Conservation (phyloP, 768 basidiomycete genomes). For the Lenzites betulinus region DNA sequence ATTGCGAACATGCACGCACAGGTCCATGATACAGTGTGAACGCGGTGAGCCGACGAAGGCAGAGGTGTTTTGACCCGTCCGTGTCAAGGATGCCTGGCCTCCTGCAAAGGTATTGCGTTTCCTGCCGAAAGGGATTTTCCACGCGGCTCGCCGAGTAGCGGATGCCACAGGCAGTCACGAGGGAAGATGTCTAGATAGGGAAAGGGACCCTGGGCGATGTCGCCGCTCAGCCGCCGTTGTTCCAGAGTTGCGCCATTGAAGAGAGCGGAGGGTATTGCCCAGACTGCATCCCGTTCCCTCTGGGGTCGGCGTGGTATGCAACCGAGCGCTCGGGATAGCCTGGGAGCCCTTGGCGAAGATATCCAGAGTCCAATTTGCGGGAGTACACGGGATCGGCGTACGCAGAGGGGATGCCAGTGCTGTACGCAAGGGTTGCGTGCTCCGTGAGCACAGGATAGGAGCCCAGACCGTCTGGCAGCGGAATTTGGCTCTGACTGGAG, state of each 20-base stretch:
- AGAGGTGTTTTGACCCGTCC: no score
- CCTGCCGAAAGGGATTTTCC: no score
- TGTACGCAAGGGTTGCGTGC: conserved; percentile 11
- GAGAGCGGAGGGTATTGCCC: conserved; percentile 6
- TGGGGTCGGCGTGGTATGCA: conserved; percentile 10
- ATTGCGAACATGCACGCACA: not conserved
- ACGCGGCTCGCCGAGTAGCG: no score
- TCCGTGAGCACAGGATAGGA: conserved; percentile 16
- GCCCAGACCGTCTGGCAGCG: conserved; percentile 12
- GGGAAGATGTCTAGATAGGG: not conserved
- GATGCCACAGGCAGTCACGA: not conserved
- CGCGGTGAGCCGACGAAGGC: no score
- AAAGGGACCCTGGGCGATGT: not conserved
- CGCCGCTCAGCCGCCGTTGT: conserved; percentile 14
- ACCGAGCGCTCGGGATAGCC: conserved; percentile 8
- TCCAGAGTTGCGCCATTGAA: conserved; percentile 20
- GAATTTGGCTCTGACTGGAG: conserved; percentile 15
- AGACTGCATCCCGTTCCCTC: not conserved
- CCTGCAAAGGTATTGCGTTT: no score
- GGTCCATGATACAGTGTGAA: no score
- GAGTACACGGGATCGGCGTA: conserved; percentile 23
- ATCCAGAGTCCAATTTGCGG: conserved; percentile 9
- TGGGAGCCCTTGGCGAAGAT: conserved; percentile 9
- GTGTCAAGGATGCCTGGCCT: no score
- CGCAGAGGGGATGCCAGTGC: conserved; percentile 18